Conservation (phyloP, 2,329 filamentous ascomycete genomes). For the Coleophoma eucalyptorum region DNA sequence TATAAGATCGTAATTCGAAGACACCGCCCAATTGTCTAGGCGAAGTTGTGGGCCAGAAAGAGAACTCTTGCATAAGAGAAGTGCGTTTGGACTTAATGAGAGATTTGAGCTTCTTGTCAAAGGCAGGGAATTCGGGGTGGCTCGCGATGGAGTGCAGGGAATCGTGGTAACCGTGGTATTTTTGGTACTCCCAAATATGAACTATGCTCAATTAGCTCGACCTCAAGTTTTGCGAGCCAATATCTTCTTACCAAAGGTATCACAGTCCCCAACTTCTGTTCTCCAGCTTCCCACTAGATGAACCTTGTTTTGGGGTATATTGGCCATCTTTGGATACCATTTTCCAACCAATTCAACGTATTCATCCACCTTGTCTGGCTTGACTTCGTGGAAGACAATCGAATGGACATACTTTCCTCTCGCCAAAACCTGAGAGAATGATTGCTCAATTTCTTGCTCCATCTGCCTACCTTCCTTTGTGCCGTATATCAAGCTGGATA, state of each 20-base stretch:
- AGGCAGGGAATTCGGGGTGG: conserved; percentile 79
- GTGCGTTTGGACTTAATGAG: conserved; percentile 81
- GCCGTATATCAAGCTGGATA: conserved; percentile 91
- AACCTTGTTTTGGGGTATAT: conserved; percentile 83
- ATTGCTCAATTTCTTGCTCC: conserved; percentile 92
- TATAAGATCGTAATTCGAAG: conserved; percentile 96
- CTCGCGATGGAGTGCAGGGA: conserved; percentile 81
- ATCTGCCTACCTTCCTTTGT: conserved; percentile 93
- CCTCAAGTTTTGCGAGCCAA: conserved; percentile 3
- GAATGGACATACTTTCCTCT: conserved; percentile 98
- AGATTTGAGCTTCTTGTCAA: conserved; percentile 80
- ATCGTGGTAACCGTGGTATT: conserved; percentile 92
- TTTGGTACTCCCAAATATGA: conserved; percentile 99
- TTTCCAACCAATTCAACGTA: conserved; percentile 85
- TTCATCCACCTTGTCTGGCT: conserved; percentile 92
- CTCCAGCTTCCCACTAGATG: conserved; percentile 97
- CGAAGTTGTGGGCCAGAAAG: conserved; percentile 95
- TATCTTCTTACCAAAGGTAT: conserved; percentile 79
- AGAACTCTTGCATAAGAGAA: conserved; percentile 98
- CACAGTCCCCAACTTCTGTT: conserved; percentile 94
- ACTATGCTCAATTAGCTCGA: conserved; percentile 54
- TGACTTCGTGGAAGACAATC: conserved; percentile 94
- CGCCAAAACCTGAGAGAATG: conserved; percentile 91
- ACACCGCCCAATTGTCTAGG: conserved; percentile 87
- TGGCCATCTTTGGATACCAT: conserved; percentile 91